phyloP scores from a whole-genome alignment of 1,284 basidiomycete species.

The Meira miltonrushii region DNA sequence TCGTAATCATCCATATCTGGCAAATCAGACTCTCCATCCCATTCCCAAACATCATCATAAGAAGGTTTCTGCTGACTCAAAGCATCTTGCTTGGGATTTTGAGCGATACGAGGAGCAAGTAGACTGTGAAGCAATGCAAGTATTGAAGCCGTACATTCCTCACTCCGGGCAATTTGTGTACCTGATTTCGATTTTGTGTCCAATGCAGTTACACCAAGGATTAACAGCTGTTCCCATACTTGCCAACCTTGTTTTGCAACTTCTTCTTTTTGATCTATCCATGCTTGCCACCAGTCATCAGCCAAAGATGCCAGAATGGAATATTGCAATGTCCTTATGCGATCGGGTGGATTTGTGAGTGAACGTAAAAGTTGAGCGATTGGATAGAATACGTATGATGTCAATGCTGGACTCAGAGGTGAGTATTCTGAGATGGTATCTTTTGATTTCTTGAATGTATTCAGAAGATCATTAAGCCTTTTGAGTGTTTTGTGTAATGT shows the following conservation, averaged over 20 bases:
- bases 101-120: constrained; percentile 22
- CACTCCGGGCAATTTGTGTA: constrained; percentile 9
- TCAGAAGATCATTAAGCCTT: not conserved
- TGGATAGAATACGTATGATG: constrained; percentile 48
- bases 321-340: constrained; percentile 22
- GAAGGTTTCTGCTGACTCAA: constrained; percentile 3
- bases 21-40: constrained; percentile 47
- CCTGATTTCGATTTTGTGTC: not conserved
- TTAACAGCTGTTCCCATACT: constrained; percentile 45
- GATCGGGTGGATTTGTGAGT: constrained; percentile 20
- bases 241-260: constrained; percentile 20
- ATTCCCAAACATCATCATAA: constrained; percentile 34
- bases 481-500: constrained; percentile 14
- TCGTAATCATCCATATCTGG: constrained; percentile 29
- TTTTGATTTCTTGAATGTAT: not conserved
- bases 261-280: constrained; percentile 10
- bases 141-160: constrained; percentile 27
- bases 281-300: constrained; percentile 40
- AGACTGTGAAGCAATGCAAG: constrained; percentile 24
- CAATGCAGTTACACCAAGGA: constrained; percentile 31
- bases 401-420: constrained; percentile 25
- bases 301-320: constrained; percentile 24
- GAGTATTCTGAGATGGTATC: not conserved
- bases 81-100: not conserved
- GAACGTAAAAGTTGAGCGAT: constrained; percentile 37